phyloP scores from a whole-genome alignment of 495 filamentous ascomycete species.

The Aspergillus heteromorphus region DNA sequence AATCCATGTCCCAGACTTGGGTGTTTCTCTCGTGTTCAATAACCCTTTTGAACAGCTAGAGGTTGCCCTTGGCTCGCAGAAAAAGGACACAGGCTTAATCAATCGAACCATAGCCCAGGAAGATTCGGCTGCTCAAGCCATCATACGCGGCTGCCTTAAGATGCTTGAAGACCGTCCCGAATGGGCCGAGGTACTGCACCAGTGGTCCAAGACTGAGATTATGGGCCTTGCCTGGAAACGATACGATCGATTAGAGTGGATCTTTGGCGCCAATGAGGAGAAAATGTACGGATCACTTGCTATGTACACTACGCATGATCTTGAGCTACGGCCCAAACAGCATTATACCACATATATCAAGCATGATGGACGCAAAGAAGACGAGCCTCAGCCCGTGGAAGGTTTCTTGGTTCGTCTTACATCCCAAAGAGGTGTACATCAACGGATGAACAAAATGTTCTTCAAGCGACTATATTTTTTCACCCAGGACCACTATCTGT shows the following conservation, averaged over 20 bases:
- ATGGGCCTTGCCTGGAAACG: conserved; percentile 74
- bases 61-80: conserved; percentile 29
- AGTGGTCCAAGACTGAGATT: conserved; percentile 56
- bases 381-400: conserved; percentile 63
- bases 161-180: conserved; percentile 55
- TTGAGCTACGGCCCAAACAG: conserved; percentile 64
- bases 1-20: conserved; percentile 63
- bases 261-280: conserved; percentile 63
- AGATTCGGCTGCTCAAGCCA: conserved; percentile 47
- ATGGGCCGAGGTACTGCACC: conserved; percentile 57
- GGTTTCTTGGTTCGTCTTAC: conserved; percentile 69
- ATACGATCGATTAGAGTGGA: conserved; percentile 72
- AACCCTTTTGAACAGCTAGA: conserved; percentile 59
- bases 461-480: conserved; percentile 69
- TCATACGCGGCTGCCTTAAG: conserved; percentile 54
- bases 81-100: conserved; percentile 41
- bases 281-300: conserved; percentile 72
- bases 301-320: conserved; percentile 68
- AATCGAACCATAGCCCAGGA: conserved; percentile 45
- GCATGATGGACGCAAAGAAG: conserved; percentile 32
- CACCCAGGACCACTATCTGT: conserved; percentile 61
- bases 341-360: conserved; percentile 59
- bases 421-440: conserved; percentile 55
- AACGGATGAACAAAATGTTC: conserved; percentile 59
- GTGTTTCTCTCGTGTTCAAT: conserved; percentile 55